Evolutionary conservation across 2,329 filamentous ascomycete species (phyloP), one percentile per base, ranked within the genome.

Genomic region (Thielaviopsis musarum): DNA sequence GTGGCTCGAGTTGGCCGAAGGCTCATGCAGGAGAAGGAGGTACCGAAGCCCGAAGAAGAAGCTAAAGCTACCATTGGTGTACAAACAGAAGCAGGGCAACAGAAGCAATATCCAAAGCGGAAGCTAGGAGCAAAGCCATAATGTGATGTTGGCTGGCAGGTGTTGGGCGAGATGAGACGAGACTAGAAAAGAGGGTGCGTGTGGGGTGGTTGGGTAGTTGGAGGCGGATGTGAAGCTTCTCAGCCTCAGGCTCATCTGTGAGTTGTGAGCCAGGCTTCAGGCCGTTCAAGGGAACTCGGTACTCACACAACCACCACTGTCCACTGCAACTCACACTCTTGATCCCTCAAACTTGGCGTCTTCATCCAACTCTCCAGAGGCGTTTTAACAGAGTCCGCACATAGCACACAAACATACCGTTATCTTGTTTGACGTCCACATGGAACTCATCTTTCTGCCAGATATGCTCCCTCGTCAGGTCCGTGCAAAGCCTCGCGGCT

Each of bases 391-490:
- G 21, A 15, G 5, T 15, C 4, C 13, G 13, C 13, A 13, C 19
- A 52, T 7, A 13, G 21, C 17, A 22, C 10, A 30, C 9, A 51
- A 22, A 63, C 74, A 66, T 68, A 84, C 83, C 82, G 66, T 75
- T 70, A 22, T 75, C 73, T 58, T 71, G 85, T 71, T 75, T 85
- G 66, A 75, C 75, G 19, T 85, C 80, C 5, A 95, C 72, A n/a
- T 76, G 78, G 63, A 98, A 91, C 0, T 76, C 73, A 58, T 95
- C 90, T 13, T 90, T 82, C 69, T 98, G 93, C 93, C 93, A 98
- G 63, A 98, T 95, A 66, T 96, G 95, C 62, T 88, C 84, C 64
- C 81, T 84, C n/a, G 91, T 76, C 7, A 89, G 72, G 2, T 77
- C 74, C 52, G 81, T 81, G 4, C 72, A 69, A n/a, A 93, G 71